Base-by-base conservation (phyloP, 495 filamentous ascomycete species). In the Evernia prunastri region DNA sequence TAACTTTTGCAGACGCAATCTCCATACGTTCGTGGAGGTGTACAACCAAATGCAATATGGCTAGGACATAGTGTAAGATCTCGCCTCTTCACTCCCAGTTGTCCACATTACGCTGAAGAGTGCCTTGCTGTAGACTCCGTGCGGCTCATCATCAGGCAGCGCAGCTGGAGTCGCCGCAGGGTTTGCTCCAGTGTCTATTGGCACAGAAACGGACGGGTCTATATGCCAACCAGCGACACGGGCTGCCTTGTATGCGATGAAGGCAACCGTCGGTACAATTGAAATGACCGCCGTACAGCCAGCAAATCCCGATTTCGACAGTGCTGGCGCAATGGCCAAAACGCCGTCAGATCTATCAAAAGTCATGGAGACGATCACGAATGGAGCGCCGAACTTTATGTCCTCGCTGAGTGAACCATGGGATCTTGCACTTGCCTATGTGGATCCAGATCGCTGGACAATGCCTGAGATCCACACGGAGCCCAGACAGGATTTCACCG, bases 141-240 rank as follows among this genome's bases (percentile, higher is more conserved):
- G 71, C 18, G 80, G 80, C 1, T 81, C 80, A 11, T 82, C 79
- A 4, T 73, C 78, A 0, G 80, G 80, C 8, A 80, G 76, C n/a
- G 80, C 77, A 5, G 78, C 79, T 12, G 74, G 68, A 29, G 74
- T 77, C 10, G 73, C 78, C 8, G 75, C 78, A 42, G 78, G 79
- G n/a, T 79, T 77, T 31, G 70, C 74, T 4, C 73, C 79, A 0
- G 59, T 80, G 17, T 58, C 78, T 0, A 62, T 83, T 0, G 80
- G 80, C 0, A 78, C 78, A 8, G 81, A 83, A 58, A 81, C 80
- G 3, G 71, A 75, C 58, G 77, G 79, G 0, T 82, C 78, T 3
- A 72, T 81, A 25, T 58, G 79, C 18, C 60, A 59, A 3, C 77
- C 80, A 0, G 72, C 77, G 3, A 73, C 67, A n/a, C 64, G 74